Conservation (phyloP, 164 flowering plant species). For the Warburgia ugandensis region DNA sequence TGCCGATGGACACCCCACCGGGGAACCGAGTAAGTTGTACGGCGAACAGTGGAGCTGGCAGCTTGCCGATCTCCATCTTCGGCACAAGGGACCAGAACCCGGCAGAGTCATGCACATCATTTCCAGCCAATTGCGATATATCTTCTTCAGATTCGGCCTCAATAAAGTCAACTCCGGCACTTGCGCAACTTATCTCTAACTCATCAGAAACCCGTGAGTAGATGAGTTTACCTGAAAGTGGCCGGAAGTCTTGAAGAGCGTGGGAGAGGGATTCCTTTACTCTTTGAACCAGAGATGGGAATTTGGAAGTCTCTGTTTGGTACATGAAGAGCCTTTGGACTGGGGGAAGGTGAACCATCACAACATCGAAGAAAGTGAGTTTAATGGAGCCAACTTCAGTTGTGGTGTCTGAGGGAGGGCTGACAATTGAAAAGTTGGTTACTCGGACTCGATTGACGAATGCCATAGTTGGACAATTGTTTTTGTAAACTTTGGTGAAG, state of each 20-base stretch:
- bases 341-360: not conserved
- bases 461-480: too few species aligned
- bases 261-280: not conserved
- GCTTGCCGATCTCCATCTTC: not conserved
- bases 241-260: not conserved
- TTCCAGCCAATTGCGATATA: not conserved
- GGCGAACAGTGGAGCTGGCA: not conserved
- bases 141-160: not conserved
- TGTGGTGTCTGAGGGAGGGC: too few species aligned
- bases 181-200: not conserved
- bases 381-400: not conserved
- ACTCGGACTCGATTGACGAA: too few species aligned
- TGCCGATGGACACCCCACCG: not conserved
- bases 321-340: not conserved
- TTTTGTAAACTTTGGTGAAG: too few species aligned
- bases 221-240: slow-evolving; percentile 1
- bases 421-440: not conserved
- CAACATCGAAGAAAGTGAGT: not conserved
- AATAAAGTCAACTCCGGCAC: not conserved
- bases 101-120: not conserved
- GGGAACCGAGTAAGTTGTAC: not conserved
- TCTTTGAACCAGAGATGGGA: not conserved
- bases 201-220: not conserved
- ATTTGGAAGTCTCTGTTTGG: not conserved
- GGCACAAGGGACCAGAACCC: not conserved